Percentiles rank a stretch among this genome's conserved stretches.
Conservation (phyloP, 495 filamentous ascomycete genomes). For the Neurospora sp. region DNA sequence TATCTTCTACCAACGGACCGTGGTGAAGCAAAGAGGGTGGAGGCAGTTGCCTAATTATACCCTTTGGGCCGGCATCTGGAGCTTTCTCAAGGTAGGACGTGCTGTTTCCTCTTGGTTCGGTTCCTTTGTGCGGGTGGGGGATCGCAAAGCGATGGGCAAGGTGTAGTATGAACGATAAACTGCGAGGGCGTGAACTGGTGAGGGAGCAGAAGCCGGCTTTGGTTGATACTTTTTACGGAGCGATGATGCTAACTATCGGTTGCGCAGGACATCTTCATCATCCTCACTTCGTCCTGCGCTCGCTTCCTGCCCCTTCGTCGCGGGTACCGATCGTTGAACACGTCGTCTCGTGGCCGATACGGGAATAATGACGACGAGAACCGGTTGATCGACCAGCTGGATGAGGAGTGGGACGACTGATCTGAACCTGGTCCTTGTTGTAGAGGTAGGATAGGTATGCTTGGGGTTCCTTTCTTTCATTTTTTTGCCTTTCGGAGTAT, state of each 20-base stretch:
- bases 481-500: background rate
- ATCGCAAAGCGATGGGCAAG: background rate
- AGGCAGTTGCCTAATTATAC: conserved; percentile 89
- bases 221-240: background rate
- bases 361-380: conserved; percentile 74
- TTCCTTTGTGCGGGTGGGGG: background rate
- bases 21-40: conserved; percentile 93
- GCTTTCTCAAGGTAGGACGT: conserved; percentile 61
- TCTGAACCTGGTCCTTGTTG: background rate
- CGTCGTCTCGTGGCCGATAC: conserved; percentile 35
- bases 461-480: background rate
- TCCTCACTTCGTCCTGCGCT: conserved; percentile 66
- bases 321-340: conserved; percentile 51
- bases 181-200: background rate
- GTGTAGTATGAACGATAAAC: background rate
- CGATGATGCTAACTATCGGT: conserved; percentile 4
- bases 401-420: conserved; percentile 76
- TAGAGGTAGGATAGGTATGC: background rate
- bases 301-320: conserved; percentile 52
- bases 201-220: background rate
- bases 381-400: conserved; percentile 86
- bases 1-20: conserved; percentile 88
- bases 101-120: background rate
- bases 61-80: conserved; percentile 81
- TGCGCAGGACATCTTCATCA: conserved; percentile 68